Base-by-base conservation (phyloP, 306 rosid species). In the Corylus heterophylla region DNA sequence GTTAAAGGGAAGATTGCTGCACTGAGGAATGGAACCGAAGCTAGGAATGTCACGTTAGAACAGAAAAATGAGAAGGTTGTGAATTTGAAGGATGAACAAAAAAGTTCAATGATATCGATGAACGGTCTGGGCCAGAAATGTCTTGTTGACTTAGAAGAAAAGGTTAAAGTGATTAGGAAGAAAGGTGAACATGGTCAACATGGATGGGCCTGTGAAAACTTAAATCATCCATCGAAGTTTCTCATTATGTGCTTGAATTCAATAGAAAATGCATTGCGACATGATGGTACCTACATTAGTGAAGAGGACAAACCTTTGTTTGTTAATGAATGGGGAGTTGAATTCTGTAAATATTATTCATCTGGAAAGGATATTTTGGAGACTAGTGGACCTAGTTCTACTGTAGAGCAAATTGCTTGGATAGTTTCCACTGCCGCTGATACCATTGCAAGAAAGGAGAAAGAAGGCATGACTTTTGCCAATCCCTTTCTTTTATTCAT, bases 321-420 rank as follows among this genome's bases (percentile, higher is more conserved):
- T 79, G 82, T 76, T 76, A 79, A 88, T 71, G 17, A 89, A 11
- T 95, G 99, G 99, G 99, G 99, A 9, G 84, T 91, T 78, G 97
- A 92, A 76, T 95, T 95, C 83, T 90, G 89, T 82, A 95, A 84
- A 82, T 83, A 81, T 81, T 91, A 83, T 88, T 88, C 94, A 66
- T 78, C 87, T 45, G 96, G 92, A 58, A 89, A 90, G 76, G 91
- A 93, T 89, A 75, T 93, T n/a, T 13, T 95, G 56, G 98, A 92
- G 70, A 89, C 92, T 49, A 79, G 91, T 80, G 94, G 94, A 77
- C 56, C 82, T 61, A 80, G 89, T 79, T 91, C 94, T 54, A 84
- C 90, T 1, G 75, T 81, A 12, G 98, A 93, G 83, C 86, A 95
- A 88, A 87, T 93, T 82, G 95, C 99, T 11, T 95, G 99, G 99